phyloP scores from a whole-genome alignment of 257 asterid genomes.

The Cinchona pubescens region DNA sequence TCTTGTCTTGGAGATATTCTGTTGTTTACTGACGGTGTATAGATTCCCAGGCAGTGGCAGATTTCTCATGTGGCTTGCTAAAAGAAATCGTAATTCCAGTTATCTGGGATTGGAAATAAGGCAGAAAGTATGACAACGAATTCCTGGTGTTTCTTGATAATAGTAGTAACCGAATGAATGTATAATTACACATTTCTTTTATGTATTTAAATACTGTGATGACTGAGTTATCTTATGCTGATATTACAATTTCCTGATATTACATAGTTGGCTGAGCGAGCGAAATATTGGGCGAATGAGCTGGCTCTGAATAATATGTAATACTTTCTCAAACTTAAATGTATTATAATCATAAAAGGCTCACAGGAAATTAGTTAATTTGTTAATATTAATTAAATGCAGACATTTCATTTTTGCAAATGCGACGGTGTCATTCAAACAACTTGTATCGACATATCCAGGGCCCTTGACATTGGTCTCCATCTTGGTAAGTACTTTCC shows the following conservation, averaged over 20 bases:
- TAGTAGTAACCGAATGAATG: slow-evolving; percentile 14
- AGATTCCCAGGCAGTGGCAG: slow-evolving; percentile 78
- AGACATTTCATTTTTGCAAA: slow-evolving; percentile 81
- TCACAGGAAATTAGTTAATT: slow-evolving; percentile 22
- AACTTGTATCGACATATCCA: slow-evolving; percentile 72
- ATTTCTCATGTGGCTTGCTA: slow-evolving; percentile 81
- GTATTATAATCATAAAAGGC: slow-evolving; percentile 19
- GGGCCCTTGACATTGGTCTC: slow-evolving; percentile 82
- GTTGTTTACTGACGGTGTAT: neutral
- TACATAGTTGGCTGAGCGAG: slow-evolving; percentile 88
- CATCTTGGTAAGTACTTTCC: slow-evolving; percentile 62
- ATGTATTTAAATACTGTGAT: slow-evolving; percentile 18
- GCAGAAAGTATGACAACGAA: slow-evolving; percentile 54
- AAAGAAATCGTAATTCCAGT: slow-evolving; percentile 48
- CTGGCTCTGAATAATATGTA: slow-evolving; percentile 70
- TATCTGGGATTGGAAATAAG: slow-evolving; percentile 91
- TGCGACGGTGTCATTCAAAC: slow-evolving; percentile 75
- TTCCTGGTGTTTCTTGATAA: slow-evolving; percentile 13
- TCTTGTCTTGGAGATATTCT: neutral
- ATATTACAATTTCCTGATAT: slow-evolving; percentile 20
- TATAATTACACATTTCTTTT: slow-evolving; percentile 9
- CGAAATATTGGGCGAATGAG: slow-evolving; percentile 72
- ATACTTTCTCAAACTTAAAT: slow-evolving; percentile 30
- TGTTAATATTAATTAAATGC: slow-evolving; percentile 33
- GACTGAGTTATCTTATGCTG: slow-evolving; percentile 17